Evolutionary conservation across 805 yeast genomes (phyloP).

Genomic region (Metschnikowia kofuensis): DNA sequence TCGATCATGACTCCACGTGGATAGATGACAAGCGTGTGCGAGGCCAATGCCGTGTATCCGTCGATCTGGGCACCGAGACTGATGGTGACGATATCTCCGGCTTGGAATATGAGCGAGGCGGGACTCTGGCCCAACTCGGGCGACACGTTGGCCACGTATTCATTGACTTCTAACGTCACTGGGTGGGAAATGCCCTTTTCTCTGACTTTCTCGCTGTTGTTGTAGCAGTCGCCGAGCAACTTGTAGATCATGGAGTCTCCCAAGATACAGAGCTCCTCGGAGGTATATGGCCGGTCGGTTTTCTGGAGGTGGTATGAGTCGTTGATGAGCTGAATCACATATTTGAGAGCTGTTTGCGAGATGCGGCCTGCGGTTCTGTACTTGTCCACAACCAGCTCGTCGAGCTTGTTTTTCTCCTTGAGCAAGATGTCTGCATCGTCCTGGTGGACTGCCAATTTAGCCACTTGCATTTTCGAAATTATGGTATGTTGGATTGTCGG

Average conservation of each 20-base stretch:
- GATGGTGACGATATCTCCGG: slow-evolving; percentile 85
- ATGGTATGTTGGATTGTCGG: background rate
- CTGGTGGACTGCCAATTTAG: slow-evolving; percentile 69
- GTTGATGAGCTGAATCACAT: slow-evolving; percentile 64
- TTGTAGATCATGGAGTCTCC: slow-evolving; percentile 74
- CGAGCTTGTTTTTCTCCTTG: slow-evolving; percentile 67
- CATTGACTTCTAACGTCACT: slow-evolving; percentile 83
- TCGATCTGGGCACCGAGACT: slow-evolving; percentile 89
- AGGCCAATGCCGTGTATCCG: slow-evolving; percentile 84
- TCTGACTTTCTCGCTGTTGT: slow-evolving; percentile 49
- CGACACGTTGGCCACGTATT: slow-evolving; percentile 71
- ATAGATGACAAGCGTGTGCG: slow-evolving; percentile 84
- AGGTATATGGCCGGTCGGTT: slow-evolving; percentile 44
- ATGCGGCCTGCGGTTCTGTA: slow-evolving; percentile 89
- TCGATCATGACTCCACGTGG: slow-evolving; percentile 53
- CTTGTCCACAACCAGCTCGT: slow-evolving; percentile 64
- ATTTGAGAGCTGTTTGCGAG: slow-evolving; percentile 75
- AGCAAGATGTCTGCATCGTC: slow-evolving; percentile 72
- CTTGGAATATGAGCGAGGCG: slow-evolving; percentile 43
- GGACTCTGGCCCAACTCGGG: slow-evolving; percentile 74
- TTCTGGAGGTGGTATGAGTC: slow-evolving; percentile 65
- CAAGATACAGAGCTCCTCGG: slow-evolving; percentile 72
- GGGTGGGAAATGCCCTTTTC: slow-evolving; percentile 95
- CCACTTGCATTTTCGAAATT: slow-evolving; percentile 56
- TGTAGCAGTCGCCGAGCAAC: slow-evolving; percentile 59